Conservation (phyloP, 768 basidiomycete genomes). For the Boletus pseudopeckii region DNA sequence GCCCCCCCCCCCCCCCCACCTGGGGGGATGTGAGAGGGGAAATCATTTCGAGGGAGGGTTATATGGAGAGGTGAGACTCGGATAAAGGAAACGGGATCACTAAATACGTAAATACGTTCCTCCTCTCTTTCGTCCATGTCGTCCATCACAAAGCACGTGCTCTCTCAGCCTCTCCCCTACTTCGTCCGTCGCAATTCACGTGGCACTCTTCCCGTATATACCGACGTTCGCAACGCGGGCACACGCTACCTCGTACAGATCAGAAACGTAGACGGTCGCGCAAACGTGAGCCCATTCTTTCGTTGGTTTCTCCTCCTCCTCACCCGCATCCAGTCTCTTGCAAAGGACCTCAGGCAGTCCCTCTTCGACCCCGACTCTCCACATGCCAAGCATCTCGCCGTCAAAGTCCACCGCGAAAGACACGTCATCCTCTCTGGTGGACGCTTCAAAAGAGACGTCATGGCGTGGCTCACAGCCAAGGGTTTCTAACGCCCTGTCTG, state of each 20-base stretch:
- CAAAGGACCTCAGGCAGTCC: slow-evolving; percentile 49
- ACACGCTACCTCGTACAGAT: slow-evolving; percentile 54
- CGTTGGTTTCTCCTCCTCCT: not conserved
- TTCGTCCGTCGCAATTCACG: slow-evolving; percentile 63
- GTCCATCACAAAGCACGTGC: slow-evolving; percentile 18
- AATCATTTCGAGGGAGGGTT: not conserved
- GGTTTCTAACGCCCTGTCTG: slow-evolving; percentile 48
- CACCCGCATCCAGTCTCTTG: slow-evolving; percentile 45
- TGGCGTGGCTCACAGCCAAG: slow-evolving; percentile 57
- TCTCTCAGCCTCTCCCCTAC: slow-evolving; percentile 40
- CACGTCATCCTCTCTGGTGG: slow-evolving; percentile 62
- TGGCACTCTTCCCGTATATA: slow-evolving; percentile 72
- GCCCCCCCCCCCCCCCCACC: no score
- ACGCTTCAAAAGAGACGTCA: slow-evolving; percentile 57
- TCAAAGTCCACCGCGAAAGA: slow-evolving; percentile 45
- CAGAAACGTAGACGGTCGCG: slow-evolving; percentile 65
- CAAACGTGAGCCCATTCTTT: slow-evolving; percentile 41
- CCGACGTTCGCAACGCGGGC: slow-evolving; percentile 66
- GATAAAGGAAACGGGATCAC: no score
- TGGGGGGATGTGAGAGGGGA: no score
- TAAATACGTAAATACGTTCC: not conserved
- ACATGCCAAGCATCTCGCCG: slow-evolving; percentile 47
- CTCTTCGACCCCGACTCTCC: slow-evolving; percentile 48
- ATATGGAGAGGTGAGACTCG: no score
- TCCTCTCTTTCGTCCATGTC: not conserved